Evolutionary conservation across 2,329 filamentous ascomycete genomes (phyloP).

Genomic region (Dothidotthia symphoricarpi): DNA sequence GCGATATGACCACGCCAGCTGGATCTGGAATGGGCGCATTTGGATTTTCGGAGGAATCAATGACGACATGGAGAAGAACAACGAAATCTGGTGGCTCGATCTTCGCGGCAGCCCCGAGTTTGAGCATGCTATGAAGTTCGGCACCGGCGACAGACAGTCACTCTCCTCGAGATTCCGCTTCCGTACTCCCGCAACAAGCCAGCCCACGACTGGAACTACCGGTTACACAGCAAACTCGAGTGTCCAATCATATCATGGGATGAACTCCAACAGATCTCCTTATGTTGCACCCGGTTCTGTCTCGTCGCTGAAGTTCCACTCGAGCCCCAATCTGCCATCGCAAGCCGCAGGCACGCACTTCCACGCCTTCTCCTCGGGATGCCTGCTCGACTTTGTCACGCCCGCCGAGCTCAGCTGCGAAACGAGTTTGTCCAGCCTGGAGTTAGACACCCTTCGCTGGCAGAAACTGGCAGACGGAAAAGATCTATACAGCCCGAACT

Average conservation of each 20-base stretch:
- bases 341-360: slow-evolving; percentile 93
- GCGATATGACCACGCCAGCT: slow-evolving; percentile 91
- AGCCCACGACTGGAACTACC: slow-evolving; percentile 41
- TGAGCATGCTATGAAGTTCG: slow-evolving; percentile 64
- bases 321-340: slow-evolving; percentile 79
- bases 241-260: slow-evolving; percentile 55
- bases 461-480: slow-evolving; percentile 91
- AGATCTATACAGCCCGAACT: slow-evolving; percentile 88
- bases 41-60: slow-evolving; percentile 97
- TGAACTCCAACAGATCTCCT: slow-evolving; percentile 47
- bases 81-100: slow-evolving; percentile 96
- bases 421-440: slow-evolving; percentile 85
- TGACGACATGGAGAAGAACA: slow-evolving; percentile 94
- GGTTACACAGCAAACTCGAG: slow-evolving; percentile 72
- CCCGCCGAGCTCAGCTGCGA: slow-evolving; percentile 87
- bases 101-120: slow-evolving; percentile 87
- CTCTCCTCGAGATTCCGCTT: slow-evolving; percentile 34
- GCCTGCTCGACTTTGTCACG: slow-evolving; percentile 89
- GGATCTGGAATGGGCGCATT: slow-evolving; percentile 86
- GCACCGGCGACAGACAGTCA: slow-evolving; percentile 47
- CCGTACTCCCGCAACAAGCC: slow-evolving; percentile 29
- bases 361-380: slow-evolving; percentile 90
- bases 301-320: slow-evolving; percentile 85
- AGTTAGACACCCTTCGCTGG: slow-evolving; percentile 85
- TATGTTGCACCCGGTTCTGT: slow-evolving; percentile 74